Evolutionary conservation across 345 rosid species (phyloP), one percentile per base, ranked within the genome.

Genomic region (Brassica cretica): DNA sequence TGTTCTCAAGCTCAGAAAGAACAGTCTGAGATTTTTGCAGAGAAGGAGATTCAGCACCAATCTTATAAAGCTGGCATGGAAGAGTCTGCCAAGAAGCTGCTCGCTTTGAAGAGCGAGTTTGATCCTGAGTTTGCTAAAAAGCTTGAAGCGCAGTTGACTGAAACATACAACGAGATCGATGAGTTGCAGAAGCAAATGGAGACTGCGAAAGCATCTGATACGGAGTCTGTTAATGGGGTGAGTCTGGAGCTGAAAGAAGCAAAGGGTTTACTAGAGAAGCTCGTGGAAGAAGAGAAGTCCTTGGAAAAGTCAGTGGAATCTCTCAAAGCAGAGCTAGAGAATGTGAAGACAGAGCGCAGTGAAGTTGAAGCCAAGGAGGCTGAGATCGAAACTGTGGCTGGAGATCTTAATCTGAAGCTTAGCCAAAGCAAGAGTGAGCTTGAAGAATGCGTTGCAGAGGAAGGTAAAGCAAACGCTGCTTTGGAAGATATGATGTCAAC

Each of bases 401-500:
- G 94, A 71, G 87, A 89, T 83, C 85, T 94, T 82, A 90, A 94
- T 68, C 82, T 88, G 41, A 87, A 89, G 85, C 96, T 94, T 72
- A 85, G 85, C 32, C 92, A 83, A 84, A 83, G 87, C 46, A 92
- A 91, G 84, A 82, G 86, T 69, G 97, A 92, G 88, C 93, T 92
- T 56, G 97, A 92, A 83, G 83, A 84, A 37, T 89, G 85, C 76
- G 77, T 84, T 66, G 79, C 68, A 16, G 91, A 87, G 76, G 97
- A 92, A 80, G 82, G 90, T 24, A 89, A 85, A 86, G 76, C 84
- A 60, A 83, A 90, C 66, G 89, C 88, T 56, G 91, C 85, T 76
- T 85, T 90, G 71, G 94, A 87, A 81, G 97, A 94, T 73, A 89
- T 94, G 90, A 81, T 91, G 74, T 83, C 86, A 29, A 91, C 97